Percentiles rank a stretch among this genome's conserved stretches.
These are phyloP conservation scores for Wickerhamiella bombiphila DNA, from an alignment of 805 yeast genomes.

Conservation along the genomic window DNA sequence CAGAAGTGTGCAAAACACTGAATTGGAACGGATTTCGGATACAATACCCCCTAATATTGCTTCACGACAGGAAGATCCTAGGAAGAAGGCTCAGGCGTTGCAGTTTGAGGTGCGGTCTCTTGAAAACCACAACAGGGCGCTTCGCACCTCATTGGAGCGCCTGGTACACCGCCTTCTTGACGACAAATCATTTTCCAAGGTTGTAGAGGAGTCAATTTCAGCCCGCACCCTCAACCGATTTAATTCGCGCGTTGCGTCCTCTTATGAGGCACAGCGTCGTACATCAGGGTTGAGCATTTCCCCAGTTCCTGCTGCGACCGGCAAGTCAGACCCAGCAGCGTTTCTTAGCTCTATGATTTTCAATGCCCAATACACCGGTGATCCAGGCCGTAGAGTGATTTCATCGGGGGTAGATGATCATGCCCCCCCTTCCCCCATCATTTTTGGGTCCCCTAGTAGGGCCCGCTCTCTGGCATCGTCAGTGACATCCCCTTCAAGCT, in stretches of 20 bases:
- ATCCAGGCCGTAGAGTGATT: constrained; percentile 11
- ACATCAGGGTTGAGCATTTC: background rate
- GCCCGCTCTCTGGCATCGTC: constrained; percentile 7
- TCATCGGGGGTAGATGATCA: constrained; percentile 16
- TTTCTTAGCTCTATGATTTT: constrained; percentile 12
- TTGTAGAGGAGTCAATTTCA: constrained; percentile 18
- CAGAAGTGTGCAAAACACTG: background rate
- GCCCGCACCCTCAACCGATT: constrained; percentile 10
- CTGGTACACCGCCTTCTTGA: constrained; percentile 24
- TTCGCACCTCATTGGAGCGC: constrained; percentile 22
- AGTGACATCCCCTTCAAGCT: constrained; percentile 10
- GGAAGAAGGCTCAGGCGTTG: constrained; percentile 12
- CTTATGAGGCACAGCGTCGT: background rate
- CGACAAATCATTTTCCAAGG: constrained; percentile 19
- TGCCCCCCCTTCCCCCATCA: background rate
- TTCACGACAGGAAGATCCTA: background rate
- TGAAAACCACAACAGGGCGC: constrained; percentile 22
- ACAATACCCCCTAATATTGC: background rate
- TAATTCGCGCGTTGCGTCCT: constrained; percentile 13
- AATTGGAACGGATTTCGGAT: background rate
- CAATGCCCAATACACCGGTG: constrained; percentile 11
- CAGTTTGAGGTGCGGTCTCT: constrained; percentile 20
- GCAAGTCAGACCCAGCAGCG: background rate
- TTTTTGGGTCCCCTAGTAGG: background rate
- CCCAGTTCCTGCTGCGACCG: background rate